Conservation (phyloP, 2,329 filamentous ascomycete genomes). For the Arthrobotrys conoides region DNA sequence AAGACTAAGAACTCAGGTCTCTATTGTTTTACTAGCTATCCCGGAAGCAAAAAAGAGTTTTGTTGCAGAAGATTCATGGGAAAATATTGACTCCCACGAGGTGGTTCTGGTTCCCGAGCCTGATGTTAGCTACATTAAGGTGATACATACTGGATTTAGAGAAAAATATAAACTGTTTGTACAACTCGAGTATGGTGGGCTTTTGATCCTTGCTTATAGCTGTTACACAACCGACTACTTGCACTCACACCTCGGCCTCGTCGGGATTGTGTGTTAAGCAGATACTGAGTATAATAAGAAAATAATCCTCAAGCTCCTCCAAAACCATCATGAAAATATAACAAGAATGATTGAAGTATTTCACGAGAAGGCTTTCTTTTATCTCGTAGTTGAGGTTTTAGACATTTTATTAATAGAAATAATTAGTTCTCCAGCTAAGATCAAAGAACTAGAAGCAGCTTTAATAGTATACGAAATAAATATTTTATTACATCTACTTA, state of each 20-base stretch:
- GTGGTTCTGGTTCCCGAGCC: too few relatives aligned
- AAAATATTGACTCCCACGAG: too few relatives aligned
- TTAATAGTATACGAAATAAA: background rate
- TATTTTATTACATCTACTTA: background rate
- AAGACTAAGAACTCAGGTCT: too few relatives aligned
- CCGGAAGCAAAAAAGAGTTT: too few relatives aligned
- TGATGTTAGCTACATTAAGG: too few relatives aligned
- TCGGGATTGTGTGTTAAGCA: background rate
- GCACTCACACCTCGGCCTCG: background rate
- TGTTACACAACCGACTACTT: too few relatives aligned
- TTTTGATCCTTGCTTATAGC: too few relatives aligned
- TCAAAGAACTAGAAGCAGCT: background rate
- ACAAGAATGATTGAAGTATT: background rate
- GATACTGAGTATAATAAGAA: background rate
- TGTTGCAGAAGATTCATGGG: too few relatives aligned
- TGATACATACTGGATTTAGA: too few relatives aligned
- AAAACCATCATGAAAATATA: conserved; percentile 9
- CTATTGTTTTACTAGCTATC: too few relatives aligned
- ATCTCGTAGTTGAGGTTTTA: background rate
- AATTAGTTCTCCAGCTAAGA: background rate
- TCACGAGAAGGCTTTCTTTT: background rate
- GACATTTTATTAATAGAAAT: conserved; percentile 3
- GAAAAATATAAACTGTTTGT: too few relatives aligned
- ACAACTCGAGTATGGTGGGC: too few relatives aligned
- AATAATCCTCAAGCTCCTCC: background rate